Base-by-base conservation (phyloP, 371 early-diverging fungal genomes). In the Chytridium lagenaria region DNA sequence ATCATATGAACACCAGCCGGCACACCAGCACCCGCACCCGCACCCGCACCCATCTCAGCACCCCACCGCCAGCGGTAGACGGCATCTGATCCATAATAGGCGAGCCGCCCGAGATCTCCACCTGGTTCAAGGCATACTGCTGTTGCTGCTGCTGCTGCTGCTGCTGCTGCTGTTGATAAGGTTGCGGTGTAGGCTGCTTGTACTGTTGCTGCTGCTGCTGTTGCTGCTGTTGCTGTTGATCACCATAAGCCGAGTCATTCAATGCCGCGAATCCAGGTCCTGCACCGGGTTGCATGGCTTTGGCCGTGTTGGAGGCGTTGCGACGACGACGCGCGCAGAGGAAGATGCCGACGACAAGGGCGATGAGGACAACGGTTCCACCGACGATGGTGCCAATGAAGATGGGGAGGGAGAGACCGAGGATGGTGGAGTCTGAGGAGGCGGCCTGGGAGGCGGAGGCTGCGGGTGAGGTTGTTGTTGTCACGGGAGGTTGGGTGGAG, bases 351-450 rank as follows among this genome's bases (percentile, higher is more conserved):
- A 66, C 37, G 61, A 61, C 28, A 12, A 19, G 31, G 66, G 44
- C 44, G 66, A 49, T 40, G 44, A 66, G 38, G 68, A 68, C 36
- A 34, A 49, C 68, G 34, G 31, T 2, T n/a, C 50, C 40, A 49
- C 33, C 38, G 44, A 68, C 31, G 5, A 7, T 34, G 3, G 26
- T 33, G 2, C 40, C 51, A 34, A 49, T 52, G 52, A 68, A 49
- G 31, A 52, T 33, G 52, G 68, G 19, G 50, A 30, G 12, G 52
- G 7, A 3, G 31, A 68, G 30, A 10, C 51, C 39, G 66, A 66
- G 44, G 63, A 63, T 63, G 31, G 31, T 31, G 10, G 63, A 28
- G 30, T 66, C 66, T 5, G 12, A 5, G 2, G n/a, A n/a, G 50
- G 10, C 33, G 50, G 52, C 3, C 16, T 36, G 50, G 36, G 44